Percentiles rank a stretch among this genome's conserved stretches.
These are phyloP conservation scores for Malassezia cuniculi DNA, from an alignment of 1,284 basidiomycete species.

Conservation along the genomic window DNA sequence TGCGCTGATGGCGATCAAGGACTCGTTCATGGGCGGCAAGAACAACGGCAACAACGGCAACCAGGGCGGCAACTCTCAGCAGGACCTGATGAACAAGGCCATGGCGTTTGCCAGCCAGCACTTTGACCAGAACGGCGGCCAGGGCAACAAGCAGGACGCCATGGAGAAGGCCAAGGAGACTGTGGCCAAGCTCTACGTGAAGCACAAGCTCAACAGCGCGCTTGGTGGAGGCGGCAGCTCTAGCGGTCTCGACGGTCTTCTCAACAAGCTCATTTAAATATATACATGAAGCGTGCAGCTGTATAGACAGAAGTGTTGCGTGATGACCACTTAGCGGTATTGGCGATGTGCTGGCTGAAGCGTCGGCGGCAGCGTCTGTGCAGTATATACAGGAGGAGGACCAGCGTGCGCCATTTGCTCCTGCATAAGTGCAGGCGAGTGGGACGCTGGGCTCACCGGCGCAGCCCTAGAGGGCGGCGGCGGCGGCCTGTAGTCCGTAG, in stretches of 20 bases:
- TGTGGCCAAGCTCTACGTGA: conserved; percentile 13
- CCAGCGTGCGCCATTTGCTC: too few species aligned
- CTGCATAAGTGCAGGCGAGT: too few species aligned
- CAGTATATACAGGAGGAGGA: too few species aligned
- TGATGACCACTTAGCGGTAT: neutral
- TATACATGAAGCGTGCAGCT: too few species aligned
- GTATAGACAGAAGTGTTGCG: too few species aligned
- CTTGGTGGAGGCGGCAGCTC: conserved; percentile 1
- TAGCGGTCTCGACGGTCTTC: neutral
- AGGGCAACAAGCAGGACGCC: conserved; percentile 9
- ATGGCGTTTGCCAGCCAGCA: conserved; percentile 5
- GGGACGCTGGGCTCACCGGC: too few species aligned
- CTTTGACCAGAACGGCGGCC: conserved; percentile 1
- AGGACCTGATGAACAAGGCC: conserved; percentile 10
- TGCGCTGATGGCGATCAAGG: conserved; percentile 8
- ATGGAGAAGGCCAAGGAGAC: conserved; percentile 13
- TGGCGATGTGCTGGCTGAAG: neutral
- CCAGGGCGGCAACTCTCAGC: conserved; percentile 2
- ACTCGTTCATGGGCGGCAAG: conserved; percentile 5
- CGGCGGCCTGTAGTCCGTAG: too few species aligned
- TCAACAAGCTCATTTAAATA: neutral
- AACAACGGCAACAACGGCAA: too few species aligned
- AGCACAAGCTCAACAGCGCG: conserved; percentile 13
- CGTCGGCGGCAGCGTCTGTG: neutral
- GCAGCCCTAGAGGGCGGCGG: too few species aligned